Percentiles rank a stretch among this genome's conserved stretches.
Evolutionary conservation across 2,329 filamentous ascomycete genomes (phyloP).

Genomic region (Xylariales sp.): DNA sequence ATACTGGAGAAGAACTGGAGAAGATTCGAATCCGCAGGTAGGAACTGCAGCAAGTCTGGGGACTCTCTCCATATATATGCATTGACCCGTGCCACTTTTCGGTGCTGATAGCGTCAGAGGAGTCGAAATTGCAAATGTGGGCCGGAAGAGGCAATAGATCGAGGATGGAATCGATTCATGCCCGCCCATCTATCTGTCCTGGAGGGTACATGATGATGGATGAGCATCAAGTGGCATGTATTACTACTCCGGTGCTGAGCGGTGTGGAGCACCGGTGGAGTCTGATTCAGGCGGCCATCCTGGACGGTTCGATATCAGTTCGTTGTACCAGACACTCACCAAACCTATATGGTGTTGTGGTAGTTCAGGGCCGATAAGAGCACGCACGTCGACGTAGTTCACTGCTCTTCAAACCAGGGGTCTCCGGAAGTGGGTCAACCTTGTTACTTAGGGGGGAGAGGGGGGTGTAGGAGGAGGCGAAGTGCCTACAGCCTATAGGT

Average conservation of each 20-base stretch:
- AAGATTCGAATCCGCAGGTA: background rate
- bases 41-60: too few relatives aligned
- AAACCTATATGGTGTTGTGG: background rate
- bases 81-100: too few relatives aligned
- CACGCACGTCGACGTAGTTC: slow-evolving; percentile 2
- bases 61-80: slow-evolving; percentile 9
- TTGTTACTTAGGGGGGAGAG: background rate
- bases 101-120: too few relatives aligned
- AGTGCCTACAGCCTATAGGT: background rate
- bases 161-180: too few relatives aligned
- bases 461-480: too few relatives aligned
- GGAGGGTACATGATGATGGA: too few relatives aligned
- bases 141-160: background rate
- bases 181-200: too few relatives aligned
- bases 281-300: slow-evolving; percentile 2
- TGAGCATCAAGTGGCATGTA: too few relatives aligned
- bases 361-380: background rate
- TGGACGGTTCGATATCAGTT: background rate
- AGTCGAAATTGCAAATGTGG: slow-evolving; percentile 2
- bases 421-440: background rate
- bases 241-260: too few relatives aligned
- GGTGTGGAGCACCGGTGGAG: slow-evolving; percentile 8
- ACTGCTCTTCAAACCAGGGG: background rate
- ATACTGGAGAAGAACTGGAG: slow-evolving; percentile 2
- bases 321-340: slow-evolving; percentile 3